A percentile compares a stretch with the other conserved stretches of the same genome.
phyloP scores from a whole-genome alignment of 768 basidiomycete species.

The Flagelloscypha sp. region DNA sequence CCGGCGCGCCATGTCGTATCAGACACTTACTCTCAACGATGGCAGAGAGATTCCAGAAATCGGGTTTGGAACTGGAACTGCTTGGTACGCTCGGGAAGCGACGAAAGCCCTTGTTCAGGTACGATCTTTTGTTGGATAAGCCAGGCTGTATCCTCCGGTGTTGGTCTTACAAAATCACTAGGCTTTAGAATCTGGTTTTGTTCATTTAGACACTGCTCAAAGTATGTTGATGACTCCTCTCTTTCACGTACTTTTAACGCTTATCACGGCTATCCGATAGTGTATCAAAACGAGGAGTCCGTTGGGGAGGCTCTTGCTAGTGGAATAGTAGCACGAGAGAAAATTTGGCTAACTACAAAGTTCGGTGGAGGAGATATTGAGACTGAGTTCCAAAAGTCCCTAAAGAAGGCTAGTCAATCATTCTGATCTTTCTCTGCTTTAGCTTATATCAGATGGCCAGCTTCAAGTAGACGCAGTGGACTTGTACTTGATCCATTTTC shows the following conservation, averaged over 20 bases:
- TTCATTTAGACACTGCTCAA: slow-evolving; percentile 57
- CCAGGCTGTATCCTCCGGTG: too few species aligned
- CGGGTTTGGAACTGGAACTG: slow-evolving; percentile 57
- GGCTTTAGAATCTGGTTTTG: slow-evolving; percentile 53
- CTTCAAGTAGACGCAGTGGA: slow-evolving; percentile 52
- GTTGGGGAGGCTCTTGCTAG: slow-evolving; percentile 35
- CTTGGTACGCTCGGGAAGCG: slow-evolving; percentile 38
- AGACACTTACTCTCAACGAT: slow-evolving; percentile 43
- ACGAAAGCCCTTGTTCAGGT: slow-evolving; percentile 24
- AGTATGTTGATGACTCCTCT: slow-evolving; percentile 25
- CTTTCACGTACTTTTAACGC: slow-evolving; percentile 8
- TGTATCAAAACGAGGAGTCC: slow-evolving; percentile 26
- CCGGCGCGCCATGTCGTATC: slow-evolving; percentile 16
- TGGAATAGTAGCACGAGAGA: slow-evolving; percentile 34
- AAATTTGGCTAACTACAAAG: slow-evolving; percentile 50
- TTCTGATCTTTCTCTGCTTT: not conserved
- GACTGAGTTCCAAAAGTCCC: slow-evolving; percentile 35
- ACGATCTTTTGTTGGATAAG: too few species aligned
- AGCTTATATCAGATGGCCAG: slow-evolving; percentile 15
- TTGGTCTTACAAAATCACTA: too few species aligned
- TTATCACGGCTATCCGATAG: slow-evolving; percentile 28
- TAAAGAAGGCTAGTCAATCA: slow-evolving; percentile 34
- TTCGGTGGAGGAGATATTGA: slow-evolving; percentile 34
- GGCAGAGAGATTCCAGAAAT: slow-evolving; percentile 46
- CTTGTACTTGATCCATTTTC: slow-evolving; percentile 62